Evolutionary conservation across 179 eudicot genomes (phyloP), one percentile per base, ranked within the genome.

Genomic region (Patellifolia procumbens): DNA sequence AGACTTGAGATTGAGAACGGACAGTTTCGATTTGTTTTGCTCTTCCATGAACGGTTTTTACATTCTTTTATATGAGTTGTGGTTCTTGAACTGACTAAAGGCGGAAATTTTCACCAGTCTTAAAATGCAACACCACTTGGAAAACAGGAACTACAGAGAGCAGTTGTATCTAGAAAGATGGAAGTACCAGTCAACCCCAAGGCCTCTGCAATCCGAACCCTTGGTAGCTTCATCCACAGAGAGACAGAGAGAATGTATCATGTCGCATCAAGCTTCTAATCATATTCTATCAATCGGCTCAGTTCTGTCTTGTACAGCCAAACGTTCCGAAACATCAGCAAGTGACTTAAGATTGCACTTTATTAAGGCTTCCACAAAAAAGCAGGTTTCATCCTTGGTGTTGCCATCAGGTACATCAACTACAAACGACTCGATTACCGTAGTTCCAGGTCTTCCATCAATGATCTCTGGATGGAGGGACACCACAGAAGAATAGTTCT

Each of bases 351-450:
- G 91, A 74, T 92, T 92, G 87, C 95, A 92, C 78, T 87, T 89
- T 70, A 91, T 91, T 56, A 91, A 78, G 60, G 97, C 89, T 84
- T 91, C 90, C 15, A 90, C 83, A 79, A 90, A 89, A 77, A 84
- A 90, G 83, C 97, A 89, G 49, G 95, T 92, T 70, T 92, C 95
- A 5, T 91, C 97, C 78, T 82, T 87, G 67, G 97, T 92, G 87
- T 92, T 92, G 42, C 92, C 94, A 16, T 92, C 95, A 7, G 97
- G 96, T 43, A 89, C 86, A 73, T 92, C 97, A 64, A 92, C 96
- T 29, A 91, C 89, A 78, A 88, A 92, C 12, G 97, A 92, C 74
- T 92, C 97, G n/a, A 92, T 92, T 55, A 87, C 97, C 84, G 86
- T 68, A 11, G 97, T 92, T 55, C 96, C 97, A 4, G 93, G 89